Conservation (phyloP, 331 rosid genomes). For the Telfairia occidentalis region DNA sequence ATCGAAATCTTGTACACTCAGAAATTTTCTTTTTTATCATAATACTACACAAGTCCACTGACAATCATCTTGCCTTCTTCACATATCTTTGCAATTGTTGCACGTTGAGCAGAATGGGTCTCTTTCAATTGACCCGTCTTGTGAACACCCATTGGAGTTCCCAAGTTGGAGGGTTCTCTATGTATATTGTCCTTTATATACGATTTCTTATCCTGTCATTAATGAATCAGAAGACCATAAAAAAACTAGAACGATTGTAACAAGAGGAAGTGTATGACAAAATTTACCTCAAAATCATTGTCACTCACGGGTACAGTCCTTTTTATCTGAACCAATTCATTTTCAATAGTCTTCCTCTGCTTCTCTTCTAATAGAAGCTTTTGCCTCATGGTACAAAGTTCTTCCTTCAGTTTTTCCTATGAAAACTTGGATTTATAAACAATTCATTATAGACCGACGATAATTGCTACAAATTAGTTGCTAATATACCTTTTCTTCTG, state of each 20-base stretch:
- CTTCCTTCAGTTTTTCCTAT: conserved; percentile 35
- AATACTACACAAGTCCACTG: not conserved
- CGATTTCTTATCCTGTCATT: conserved; percentile 33
- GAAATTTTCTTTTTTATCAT: not conserved
- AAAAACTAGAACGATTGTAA: not conserved
- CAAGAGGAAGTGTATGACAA: not conserved
- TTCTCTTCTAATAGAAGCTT: conserved; percentile 38
- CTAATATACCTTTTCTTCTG: conserved; percentile 37
- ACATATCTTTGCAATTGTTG: conserved; percentile 56
- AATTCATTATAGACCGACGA: not conserved
- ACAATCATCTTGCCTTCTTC: conserved; percentile 48
- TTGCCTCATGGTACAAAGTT: conserved; percentile 30
- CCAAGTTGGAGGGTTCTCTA: conserved; percentile 26
- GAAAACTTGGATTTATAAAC: not conserved
- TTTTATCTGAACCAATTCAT: conserved; percentile 32
- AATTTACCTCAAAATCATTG: conserved; percentile 37
- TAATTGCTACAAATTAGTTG: not conserved
- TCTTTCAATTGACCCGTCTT: conserved; percentile 31
- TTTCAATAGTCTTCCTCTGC: conserved; percentile 37
- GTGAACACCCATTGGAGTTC: conserved; percentile 22
- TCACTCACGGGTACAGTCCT: conserved; percentile 26
- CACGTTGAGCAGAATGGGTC: conserved; percentile 36
- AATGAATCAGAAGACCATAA: not conserved
- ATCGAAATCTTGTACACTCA: not conserved
- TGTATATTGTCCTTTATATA: conserved; percentile 27